phyloP scores from a whole-genome alignment of 2,329 filamentous ascomycete genomes.

The Aspergillus fijiensis region DNA sequence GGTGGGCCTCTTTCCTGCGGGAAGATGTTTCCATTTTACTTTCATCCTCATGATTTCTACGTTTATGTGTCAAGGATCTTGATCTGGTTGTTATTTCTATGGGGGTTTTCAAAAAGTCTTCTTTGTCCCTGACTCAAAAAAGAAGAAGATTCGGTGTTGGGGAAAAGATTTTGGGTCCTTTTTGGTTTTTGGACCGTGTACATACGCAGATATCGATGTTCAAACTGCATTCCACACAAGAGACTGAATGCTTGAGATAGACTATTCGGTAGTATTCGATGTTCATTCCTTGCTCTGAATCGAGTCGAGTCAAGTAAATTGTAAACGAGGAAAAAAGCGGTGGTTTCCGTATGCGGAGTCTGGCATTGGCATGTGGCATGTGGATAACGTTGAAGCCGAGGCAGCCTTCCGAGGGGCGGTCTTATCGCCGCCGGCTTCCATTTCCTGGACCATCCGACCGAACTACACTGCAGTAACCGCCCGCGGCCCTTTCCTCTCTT shows the following conservation, averaged over 20 bases:
- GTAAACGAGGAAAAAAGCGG: neutral
- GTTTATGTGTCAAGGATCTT: conserved; percentile 34
- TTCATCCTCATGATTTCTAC: conserved; percentile 27
- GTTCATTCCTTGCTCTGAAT: neutral
- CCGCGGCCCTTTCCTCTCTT: conserved; percentile 9
- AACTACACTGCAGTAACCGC: neutral
- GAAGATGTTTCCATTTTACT: conserved; percentile 30
- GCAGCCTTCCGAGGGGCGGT: conserved; percentile 8
- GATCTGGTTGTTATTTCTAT: conserved; percentile 21
- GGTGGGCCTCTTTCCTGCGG: conserved; percentile 12
- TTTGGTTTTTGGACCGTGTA: conserved; percentile 27
- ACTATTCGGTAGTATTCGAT: neutral
- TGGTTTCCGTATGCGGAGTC: neutral
- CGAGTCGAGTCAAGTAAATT: too few species aligned
- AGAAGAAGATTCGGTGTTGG: conserved; percentile 32
- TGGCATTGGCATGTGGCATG: neutral
- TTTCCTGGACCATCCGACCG: conserved; percentile 18
- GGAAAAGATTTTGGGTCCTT: conserved; percentile 21
- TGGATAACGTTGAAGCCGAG: conserved; percentile 1
- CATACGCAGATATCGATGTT: conserved; percentile 30
- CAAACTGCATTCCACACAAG: conserved; percentile 20
- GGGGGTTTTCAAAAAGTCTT: conserved; percentile 30
- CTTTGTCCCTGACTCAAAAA: conserved; percentile 25
- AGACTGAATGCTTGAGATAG: neutral
- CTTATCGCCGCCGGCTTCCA: conserved; percentile 5